These are phyloP conservation scores for Cladosporium sp. DNA, from an alignment of 2,329 filamentous ascomycete species.

Conservation along the genomic window DNA sequence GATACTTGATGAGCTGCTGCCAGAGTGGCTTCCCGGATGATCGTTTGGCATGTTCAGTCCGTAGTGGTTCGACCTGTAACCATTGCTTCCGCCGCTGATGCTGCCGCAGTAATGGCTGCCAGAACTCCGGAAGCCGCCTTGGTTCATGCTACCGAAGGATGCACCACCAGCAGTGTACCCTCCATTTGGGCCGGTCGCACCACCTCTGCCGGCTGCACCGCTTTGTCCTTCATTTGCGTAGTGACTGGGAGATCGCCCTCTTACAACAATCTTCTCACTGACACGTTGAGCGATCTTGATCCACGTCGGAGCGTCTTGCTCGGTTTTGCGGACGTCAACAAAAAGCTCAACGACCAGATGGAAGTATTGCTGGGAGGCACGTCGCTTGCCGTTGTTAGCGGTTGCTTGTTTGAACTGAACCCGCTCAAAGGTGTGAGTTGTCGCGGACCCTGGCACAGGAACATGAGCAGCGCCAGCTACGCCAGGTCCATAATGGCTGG, in stretches of 20 bases:
- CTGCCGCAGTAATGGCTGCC: constrained; percentile 26
- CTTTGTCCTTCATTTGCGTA: constrained; percentile 50
- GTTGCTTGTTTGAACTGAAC: constrained; percentile 95
- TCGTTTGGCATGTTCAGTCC: constrained; percentile 25
- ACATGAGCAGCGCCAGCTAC: constrained; percentile 25
- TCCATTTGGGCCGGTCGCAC: constrained; percentile 62
- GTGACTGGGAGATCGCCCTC: constrained; percentile 75
- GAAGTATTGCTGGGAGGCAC: constrained; percentile 90
- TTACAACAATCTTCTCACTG: constrained; percentile 83
- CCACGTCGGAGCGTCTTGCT: constrained; percentile 54
- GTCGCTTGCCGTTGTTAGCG: constrained; percentile 87
- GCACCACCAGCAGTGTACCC: constrained; percentile 35
- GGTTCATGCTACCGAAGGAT: constrained; percentile 32
- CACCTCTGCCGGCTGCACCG: constrained; percentile 62
- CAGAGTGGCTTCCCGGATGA: constrained; percentile 39
- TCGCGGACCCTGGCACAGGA: constrained; percentile 33
- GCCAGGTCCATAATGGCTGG: constrained; percentile 25
- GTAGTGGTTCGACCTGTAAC: constrained; percentile 33
- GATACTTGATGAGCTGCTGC: constrained; percentile 44
- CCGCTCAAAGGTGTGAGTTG: constrained; percentile 72
- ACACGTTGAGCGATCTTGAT: constrained; percentile 71
- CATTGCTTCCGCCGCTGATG: constrained; percentile 25
- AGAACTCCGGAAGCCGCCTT: constrained; percentile 31
- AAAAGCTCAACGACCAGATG: constrained; percentile 85
- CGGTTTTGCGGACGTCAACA: constrained; percentile 61